These are phyloP conservation scores for Capsella rubella DNA, from an alignment of 441 rosid genomes.

Conservation along the genomic window DNA sequence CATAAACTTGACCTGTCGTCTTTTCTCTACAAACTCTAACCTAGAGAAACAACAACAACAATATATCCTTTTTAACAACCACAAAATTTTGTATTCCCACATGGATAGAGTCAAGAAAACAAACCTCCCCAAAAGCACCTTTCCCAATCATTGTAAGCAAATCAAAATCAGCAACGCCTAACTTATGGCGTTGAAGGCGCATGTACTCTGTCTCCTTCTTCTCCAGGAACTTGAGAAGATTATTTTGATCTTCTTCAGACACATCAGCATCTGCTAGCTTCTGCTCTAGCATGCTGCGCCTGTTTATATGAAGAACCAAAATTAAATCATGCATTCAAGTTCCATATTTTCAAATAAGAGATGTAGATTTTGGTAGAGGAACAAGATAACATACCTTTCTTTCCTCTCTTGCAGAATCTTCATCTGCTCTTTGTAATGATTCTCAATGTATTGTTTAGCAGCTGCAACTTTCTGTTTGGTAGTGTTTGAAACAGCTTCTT, in stretches of 20 bases:
- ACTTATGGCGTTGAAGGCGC: conserved; percentile 94
- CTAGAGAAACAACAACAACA: conserved; percentile 50
- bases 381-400: conserved; percentile 61
- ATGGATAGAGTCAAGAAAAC: not conserved
- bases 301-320: conserved; percentile 18
- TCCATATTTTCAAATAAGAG: not conserved
- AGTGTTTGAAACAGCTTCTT: conserved; percentile 64
- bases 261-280: conserved; percentile 92
- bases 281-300: conserved; percentile 76
- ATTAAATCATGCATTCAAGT: not conserved
- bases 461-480: conserved; percentile 94
- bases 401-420: conserved; percentile 87
- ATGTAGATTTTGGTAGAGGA: not conserved
- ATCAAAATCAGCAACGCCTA: conserved; percentile 95
- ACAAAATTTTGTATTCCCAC: not conserved
- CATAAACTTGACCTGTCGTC: conserved; percentile 88
- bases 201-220: conserved; percentile 96
- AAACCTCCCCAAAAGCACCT: conserved; percentile 98
- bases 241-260: conserved; percentile 88
- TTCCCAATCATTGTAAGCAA: conserved; percentile 93
- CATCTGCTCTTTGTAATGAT: conserved; percentile 97
- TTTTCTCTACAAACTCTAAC: conserved; percentile 93
- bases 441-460: conserved; percentile 93
- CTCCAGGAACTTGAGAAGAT: conserved; percentile 84
- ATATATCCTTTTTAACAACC: not conserved